Evolutionary conservation across 768 basidiomycete species (phyloP), one percentile per base, ranked within the genome.

Genomic region (Pseudohyphozyma bogoriensis): DNA sequence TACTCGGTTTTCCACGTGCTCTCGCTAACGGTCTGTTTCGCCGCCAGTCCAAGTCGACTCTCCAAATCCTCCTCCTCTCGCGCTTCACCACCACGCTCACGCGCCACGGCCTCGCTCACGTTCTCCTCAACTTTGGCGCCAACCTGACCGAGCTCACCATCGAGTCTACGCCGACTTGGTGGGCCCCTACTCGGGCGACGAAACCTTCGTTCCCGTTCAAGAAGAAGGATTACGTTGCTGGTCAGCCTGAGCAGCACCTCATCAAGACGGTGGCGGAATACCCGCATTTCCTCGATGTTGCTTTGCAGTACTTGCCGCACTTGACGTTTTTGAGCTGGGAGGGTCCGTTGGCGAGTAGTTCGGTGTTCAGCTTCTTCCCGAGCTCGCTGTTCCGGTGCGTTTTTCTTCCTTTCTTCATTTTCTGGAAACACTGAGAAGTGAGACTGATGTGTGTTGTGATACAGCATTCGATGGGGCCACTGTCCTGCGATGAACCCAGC

Each of bases 221-320:
- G 24, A 58, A 58, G n/a, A 66, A 66, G 50, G 55, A 42, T n/a
- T 59, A 59, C 55, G 46, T 52, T n/a, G 6, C 18, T 1, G 58
- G 58, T 4, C n/a, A 57, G 20, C 65, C 65, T 1, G 16, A n/a
- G 20, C 2, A 32, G 22, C 60, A 56, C 2, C n/a, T 47, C 37
- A 12, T 59, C 18, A 13, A 0, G 7, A 33, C 53, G 39, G 15
- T 62, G 15, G 33, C 51, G 9, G 29, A 10, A 28, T 40, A 62
- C 29, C 55, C 36, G 18, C 59, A 35, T 45, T 32, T 16, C 24
- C n/a, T 39, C 49, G 65, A 66, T 36, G 60, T 58, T 29, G 16
- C 57, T 40, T n/a, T 59, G 29, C 46, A 26, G 2, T 66, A 24
- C 47, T 33, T 66, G 5, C 65, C 65, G 4, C 40, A 59, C 33